Percentiles rank a stretch among this genome's conserved stretches.
phyloP scores from a whole-genome alignment of 2,329 filamentous ascomycete genomes.

The Fusarium nelsonii region DNA sequence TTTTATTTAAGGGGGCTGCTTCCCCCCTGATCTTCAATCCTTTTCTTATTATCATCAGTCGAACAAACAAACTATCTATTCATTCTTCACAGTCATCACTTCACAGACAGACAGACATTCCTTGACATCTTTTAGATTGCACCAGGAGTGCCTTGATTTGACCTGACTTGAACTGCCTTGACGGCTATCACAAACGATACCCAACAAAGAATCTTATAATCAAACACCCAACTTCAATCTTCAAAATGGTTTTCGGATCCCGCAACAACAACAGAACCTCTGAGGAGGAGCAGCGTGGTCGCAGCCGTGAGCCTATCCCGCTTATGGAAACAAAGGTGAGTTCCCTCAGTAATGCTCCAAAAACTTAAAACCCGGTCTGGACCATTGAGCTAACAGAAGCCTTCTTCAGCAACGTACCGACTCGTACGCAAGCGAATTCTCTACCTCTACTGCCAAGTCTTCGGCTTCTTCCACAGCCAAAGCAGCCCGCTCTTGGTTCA shows the following conservation, averaged over 20 bases:
- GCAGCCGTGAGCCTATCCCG: slow-evolving; percentile 42
- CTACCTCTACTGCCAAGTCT: slow-evolving; percentile 36
- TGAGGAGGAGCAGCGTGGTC: slow-evolving; percentile 40
- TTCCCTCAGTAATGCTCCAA: slow-evolving; percentile 23
- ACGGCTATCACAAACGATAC: slow-evolving; percentile 38
- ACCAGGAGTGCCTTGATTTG: slow-evolving; percentile 39
- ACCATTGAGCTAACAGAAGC: slow-evolving; percentile 36
- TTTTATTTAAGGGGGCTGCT: slow-evolving; percentile 38
- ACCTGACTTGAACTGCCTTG: slow-evolving; percentile 30
- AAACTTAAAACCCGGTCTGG: slow-evolving; percentile 11
- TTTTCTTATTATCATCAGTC: slow-evolving; percentile 12
- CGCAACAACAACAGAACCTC: slow-evolving; percentile 29
- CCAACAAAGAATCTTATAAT: slow-evolving; percentile 4
- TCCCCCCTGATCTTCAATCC: slow-evolving; percentile 12
- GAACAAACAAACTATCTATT: slow-evolving; percentile 11
- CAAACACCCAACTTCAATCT: slow-evolving; percentile 2
- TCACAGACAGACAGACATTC: slow-evolving; percentile 34
- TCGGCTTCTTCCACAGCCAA: slow-evolving; percentile 49
- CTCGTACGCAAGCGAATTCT: slow-evolving; percentile 50
- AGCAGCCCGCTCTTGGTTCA: slow-evolving; percentile 51
- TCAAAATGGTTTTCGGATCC: slow-evolving; percentile 34
- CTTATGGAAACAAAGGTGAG: slow-evolving; percentile 45
- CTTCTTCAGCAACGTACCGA: slow-evolving; percentile 44
- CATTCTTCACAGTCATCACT: background rate
- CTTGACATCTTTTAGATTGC: slow-evolving; percentile 42